These are phyloP conservation scores for Penicillium verhagenii DNA, from an alignment of 495 filamentous ascomycete species.

Conservation along the genomic window DNA sequence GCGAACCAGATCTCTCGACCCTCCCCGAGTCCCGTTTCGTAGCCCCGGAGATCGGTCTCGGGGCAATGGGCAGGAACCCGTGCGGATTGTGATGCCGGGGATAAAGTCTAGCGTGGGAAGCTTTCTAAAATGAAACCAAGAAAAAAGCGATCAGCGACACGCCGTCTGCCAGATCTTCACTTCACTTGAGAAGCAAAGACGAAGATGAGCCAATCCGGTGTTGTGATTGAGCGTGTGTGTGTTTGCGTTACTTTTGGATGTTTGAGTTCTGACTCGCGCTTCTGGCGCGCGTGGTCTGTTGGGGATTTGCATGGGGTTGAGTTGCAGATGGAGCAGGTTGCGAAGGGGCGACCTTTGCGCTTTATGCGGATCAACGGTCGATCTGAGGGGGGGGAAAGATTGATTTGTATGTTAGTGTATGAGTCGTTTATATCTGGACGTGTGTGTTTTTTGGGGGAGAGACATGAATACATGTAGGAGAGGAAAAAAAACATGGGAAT, in stretches of 20 bases:
- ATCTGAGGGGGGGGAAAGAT: too few relatives aligned
- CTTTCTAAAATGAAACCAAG: conserved; percentile 39
- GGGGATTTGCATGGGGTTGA: conserved; percentile 87
- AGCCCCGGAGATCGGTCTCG: conserved; percentile 25
- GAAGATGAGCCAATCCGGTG: conserved; percentile 22
- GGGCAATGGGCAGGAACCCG: conserved; percentile 40
- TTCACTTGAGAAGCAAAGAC: too few relatives aligned
- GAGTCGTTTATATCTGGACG: conserved; percentile 16
- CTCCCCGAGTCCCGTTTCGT: conserved; percentile 8
- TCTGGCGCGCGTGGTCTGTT: conserved; percentile 86
- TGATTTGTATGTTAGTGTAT: not conserved
- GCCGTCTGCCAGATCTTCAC: conserved; percentile 25
- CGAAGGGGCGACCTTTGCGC: conserved; percentile 95
- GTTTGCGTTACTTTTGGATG: conserved; percentile 38
- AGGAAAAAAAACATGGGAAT: too few relatives aligned
- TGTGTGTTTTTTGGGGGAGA: too few relatives aligned
- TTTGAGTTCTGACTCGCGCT: conserved; percentile 85
- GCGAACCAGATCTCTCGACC: conserved; percentile 17
- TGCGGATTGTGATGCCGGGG: conserved; percentile 27
- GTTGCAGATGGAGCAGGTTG: conserved; percentile 93
- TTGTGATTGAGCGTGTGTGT: conserved; percentile 23
- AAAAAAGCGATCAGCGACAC: conserved; percentile 24
- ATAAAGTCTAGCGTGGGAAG: conserved; percentile 30
- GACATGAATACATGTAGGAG: too few relatives aligned
- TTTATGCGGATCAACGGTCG: conserved; percentile 91